These are phyloP conservation scores for Cryphonectria radicalis DNA, from an alignment of 2,329 filamentous ascomycete species.

Conservation along the genomic window DNA sequence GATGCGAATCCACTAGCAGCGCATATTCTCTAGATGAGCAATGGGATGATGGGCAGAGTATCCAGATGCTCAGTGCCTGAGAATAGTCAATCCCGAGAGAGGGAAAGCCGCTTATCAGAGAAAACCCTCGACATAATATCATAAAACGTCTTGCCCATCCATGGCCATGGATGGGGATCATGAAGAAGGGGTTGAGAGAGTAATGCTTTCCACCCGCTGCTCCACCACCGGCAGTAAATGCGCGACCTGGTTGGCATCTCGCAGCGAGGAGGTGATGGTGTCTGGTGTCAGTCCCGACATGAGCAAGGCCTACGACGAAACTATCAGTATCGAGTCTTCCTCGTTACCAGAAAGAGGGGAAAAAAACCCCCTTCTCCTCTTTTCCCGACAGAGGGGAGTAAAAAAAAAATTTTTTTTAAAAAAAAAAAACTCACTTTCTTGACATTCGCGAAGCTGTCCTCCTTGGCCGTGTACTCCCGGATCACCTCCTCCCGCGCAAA, in stretches of 20 bases:
- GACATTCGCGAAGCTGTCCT: constrained; percentile 78
- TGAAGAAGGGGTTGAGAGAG: constrained; percentile 32
- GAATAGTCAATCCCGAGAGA: too few species aligned
- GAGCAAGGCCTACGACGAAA: constrained; percentile 48
- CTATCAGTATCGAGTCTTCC: constrained; percentile 30
- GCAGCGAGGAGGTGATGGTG: constrained; percentile 74
- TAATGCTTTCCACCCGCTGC: constrained; percentile 60
- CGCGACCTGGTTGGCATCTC: constrained; percentile 78
- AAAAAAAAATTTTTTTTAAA: too few species aligned
- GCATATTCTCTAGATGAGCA: neutral
- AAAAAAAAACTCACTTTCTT: constrained; percentile 60
- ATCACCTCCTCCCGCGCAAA: constrained; percentile 80
- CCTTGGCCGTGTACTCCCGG: constrained; percentile 87
- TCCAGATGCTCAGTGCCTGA: neutral
- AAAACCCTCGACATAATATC: neutral
- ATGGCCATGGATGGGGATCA: constrained; percentile 1
- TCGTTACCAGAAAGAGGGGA: too few species aligned
- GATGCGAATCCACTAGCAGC: neutral
- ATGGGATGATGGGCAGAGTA: neutral
- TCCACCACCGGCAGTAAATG: constrained; percentile 73
- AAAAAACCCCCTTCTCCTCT: too few species aligned
- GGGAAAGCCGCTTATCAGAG: too few species aligned
- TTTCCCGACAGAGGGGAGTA: neutral
- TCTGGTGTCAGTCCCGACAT: constrained; percentile 62
- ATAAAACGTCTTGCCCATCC: neutral